Evolutionary conservation across 129 eudicot genomes (phyloP).

Genomic region (Helichrysum umbraculigerum): DNA sequence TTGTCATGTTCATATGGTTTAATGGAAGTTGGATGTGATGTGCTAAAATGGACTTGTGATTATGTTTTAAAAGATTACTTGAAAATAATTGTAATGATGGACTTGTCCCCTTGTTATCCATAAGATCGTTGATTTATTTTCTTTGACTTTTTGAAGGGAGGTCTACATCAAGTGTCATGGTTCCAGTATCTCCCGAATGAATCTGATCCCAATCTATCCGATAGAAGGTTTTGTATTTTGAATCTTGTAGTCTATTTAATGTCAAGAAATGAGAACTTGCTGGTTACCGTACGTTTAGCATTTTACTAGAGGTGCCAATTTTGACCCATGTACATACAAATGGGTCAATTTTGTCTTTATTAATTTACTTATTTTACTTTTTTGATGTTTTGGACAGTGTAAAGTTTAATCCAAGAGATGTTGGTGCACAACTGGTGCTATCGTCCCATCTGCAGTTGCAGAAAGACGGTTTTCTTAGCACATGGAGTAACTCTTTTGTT

Average conservation of each 20-base stretch:
- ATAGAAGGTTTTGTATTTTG: slow-evolving; percentile 58
- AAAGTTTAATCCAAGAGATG: slow-evolving; percentile 65
- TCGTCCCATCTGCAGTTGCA: slow-evolving; percentile 87
- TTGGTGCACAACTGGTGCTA: slow-evolving; percentile 63
- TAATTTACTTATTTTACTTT: slow-evolving; percentile 6
- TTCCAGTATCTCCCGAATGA: slow-evolving; percentile 93
- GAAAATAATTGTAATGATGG: not conserved
- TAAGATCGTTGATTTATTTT: not conserved
- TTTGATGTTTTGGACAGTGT: slow-evolving; percentile 40
- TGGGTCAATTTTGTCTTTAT: not conserved
- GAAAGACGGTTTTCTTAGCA: slow-evolving; percentile 86
- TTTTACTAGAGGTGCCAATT: not conserved
- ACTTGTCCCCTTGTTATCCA: slow-evolving; percentile 4
- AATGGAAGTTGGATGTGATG: slow-evolving; percentile 23
- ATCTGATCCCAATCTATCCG: slow-evolving; percentile 60
- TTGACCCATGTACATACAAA: not conserved
- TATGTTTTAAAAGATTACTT: slow-evolving; percentile 3
- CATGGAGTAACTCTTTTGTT: slow-evolving; percentile 94
- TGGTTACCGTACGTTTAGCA: not conserved
- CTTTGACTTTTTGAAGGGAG: slow-evolving; percentile 66
- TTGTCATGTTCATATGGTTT: not conserved
- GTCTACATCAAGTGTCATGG: slow-evolving; percentile 96
- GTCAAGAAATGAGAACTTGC: slow-evolving; percentile 11
- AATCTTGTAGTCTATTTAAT: not conserved
- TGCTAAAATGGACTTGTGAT: slow-evolving; percentile 3